These are phyloP conservation scores for Neonectria faginata DNA, from an alignment of 2,329 filamentous ascomycete species.

Conservation along the genomic window DNA sequence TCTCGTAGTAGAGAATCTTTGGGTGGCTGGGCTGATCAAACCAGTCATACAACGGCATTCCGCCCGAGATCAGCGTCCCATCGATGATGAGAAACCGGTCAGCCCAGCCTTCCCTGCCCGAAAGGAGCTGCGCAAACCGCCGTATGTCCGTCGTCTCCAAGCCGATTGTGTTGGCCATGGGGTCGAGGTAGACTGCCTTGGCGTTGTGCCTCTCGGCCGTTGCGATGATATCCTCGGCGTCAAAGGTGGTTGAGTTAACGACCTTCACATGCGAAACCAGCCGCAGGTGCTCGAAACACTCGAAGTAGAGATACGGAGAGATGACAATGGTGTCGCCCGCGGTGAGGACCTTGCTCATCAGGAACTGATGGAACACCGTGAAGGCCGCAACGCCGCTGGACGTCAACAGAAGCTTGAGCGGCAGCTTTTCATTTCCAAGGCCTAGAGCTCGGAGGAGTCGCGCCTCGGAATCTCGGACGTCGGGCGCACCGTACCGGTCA, in stretches of 20 bases:
- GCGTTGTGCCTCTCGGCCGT: conserved; percentile 29
- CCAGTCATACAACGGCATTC: conserved; percentile 28
- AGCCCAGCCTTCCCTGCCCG: conserved; percentile 20
- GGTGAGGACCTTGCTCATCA: conserved; percentile 29
- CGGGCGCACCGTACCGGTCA: conserved; percentile 27
- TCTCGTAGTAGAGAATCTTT: conserved; percentile 28
- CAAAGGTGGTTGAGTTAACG: conserved; percentile 25
- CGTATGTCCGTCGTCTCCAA: conserved; percentile 28
- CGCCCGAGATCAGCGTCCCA: conserved; percentile 24
- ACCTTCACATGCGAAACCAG: conserved; percentile 23
- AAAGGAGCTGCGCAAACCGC: conserved; percentile 21
- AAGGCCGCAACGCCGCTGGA: conserved; percentile 27
- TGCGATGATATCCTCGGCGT: conserved; percentile 28
- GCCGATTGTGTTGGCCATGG: conserved; percentile 29
- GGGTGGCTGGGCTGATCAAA: conserved; percentile 25
- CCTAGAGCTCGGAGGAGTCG: conserved; percentile 21
- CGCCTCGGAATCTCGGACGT: conserved; percentile 19
- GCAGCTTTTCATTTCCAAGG: conserved; percentile 19
- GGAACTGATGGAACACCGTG: conserved; percentile 27
- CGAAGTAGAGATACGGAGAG: conserved; percentile 30
- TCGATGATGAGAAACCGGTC: conserved; percentile 27
- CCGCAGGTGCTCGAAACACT: conserved; percentile 29
- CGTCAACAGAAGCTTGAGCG: conserved; percentile 25
- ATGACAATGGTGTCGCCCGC: conserved; percentile 28
- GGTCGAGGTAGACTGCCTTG: conserved; percentile 30